Base-by-base conservation (phyloP, 352 stramenopile species). In the Plasmopara halstedii region DNA sequence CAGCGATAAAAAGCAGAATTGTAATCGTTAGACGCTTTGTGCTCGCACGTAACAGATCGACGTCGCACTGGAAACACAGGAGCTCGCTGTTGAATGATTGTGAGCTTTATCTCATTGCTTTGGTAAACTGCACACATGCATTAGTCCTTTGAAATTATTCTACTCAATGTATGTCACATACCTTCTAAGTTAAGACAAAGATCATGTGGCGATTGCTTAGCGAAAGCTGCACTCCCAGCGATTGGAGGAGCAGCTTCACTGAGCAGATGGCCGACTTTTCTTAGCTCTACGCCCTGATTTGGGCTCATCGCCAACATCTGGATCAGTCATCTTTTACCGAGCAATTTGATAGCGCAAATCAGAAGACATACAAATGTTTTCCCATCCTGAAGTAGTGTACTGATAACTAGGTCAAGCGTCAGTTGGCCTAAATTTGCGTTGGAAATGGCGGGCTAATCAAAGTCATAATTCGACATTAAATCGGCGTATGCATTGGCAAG, bases 361-460 rank as follows among this genome's bases (percentile, higher is more conserved):
- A 32, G 32, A 29, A 10, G 10, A 61, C 67, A 54, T 65, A 84
- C 74, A 39, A 73, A 75, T 35, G 31, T 50, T 17, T 66, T 15
- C 19, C 61, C 73, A 27, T 71, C 62, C 36, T 67, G 60, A 15
- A 91, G 62, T 32, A 88, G 53, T 50, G 77, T 86, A 54, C 88
- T 92, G 56, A 88, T 55, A 26, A 85, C 23, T 22, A 88, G 63
- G 54, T 89, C 80, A n/a, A 89, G 50, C 17, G 73, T 73, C 47
- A 92, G 50, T 54, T 92, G 80, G 17, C 80, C 80, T 25, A 92
- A 45, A 51, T 92, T 92, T n/a, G 74, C 80, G 46, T 73, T 85
- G 5, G 80, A 92, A 34, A 92, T 63, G 13, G 68, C 70, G 4
- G 80, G 80, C 80, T 92, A 20, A 18, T 13, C 15, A 25, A n/a